Evolutionary conservation across 2,329 filamentous ascomycete genomes (phyloP).

Genomic region (Pseudogymnoascus sp.): DNA sequence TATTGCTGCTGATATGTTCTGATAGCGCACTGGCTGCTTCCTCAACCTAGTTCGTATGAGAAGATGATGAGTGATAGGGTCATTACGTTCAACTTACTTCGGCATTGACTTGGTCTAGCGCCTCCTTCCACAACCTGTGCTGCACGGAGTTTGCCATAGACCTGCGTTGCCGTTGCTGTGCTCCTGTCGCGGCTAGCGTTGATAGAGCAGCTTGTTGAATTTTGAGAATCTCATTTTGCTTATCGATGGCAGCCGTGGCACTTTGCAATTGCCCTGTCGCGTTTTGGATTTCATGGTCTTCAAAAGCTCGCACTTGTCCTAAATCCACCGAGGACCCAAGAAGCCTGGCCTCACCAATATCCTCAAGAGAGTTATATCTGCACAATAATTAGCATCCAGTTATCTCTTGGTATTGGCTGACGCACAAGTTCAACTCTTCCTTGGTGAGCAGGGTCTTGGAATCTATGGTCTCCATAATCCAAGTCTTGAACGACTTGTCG

Average conservation of each 20-base stretch:
- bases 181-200: conserved; percentile 39
- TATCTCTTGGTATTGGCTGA: not conserved
- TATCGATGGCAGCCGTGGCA: conserved; percentile 55
- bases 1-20: conserved; percentile 39
- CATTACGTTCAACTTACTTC: conserved; percentile 31
- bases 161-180: conserved; percentile 30
- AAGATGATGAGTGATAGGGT: not conserved
- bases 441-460: conserved; percentile 44
- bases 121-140: conserved; percentile 33
- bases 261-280: conserved; percentile 56
- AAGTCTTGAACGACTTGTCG: conserved; percentile 28
- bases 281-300: conserved; percentile 49
- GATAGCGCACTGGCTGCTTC: conserved; percentile 40
- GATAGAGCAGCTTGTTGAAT: conserved; percentile 54
- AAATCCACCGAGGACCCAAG: conserved; percentile 39
- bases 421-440: conserved; percentile 45
- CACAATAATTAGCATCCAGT: not conserved
- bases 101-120: conserved; percentile 35
- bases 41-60: conserved; percentile 34
- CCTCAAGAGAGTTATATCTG: conserved; percentile 44
- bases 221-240: conserved; percentile 52
- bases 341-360: conserved; percentile 39
- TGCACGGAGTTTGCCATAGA: conserved; percentile 30
- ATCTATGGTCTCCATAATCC: conserved; percentile 41
- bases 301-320: conserved; percentile 41